These are phyloP conservation scores for Aureobasidium sp. DNA, from an alignment of 2,329 filamentous ascomycete species.

Conservation along the genomic window DNA sequence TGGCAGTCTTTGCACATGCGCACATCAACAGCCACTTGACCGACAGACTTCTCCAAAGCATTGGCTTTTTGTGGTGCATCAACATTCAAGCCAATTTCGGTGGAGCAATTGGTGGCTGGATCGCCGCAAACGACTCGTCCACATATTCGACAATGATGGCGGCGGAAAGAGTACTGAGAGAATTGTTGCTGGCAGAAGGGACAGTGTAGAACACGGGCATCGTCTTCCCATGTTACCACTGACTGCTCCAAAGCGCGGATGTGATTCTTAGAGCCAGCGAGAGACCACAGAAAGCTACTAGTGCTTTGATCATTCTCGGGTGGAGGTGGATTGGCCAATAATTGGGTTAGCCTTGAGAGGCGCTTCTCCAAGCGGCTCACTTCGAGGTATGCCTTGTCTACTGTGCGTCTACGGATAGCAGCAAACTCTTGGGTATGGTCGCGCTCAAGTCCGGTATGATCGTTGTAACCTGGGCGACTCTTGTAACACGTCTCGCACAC, in stretches of 20 bases:
- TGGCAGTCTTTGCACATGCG: constrained; percentile 91
- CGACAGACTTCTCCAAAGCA: constrained; percentile 34
- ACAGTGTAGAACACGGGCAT: constrained; percentile 68
- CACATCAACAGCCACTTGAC: constrained; percentile 64
- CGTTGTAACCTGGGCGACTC: constrained; percentile 89
- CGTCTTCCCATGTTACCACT: constrained; percentile 92
- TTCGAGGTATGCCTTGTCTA: constrained; percentile 81
- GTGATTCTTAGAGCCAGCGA: constrained; percentile 52
- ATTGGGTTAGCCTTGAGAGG: constrained; percentile 77
- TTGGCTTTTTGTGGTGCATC: constrained; percentile 37
- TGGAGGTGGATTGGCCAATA: constrained; percentile 67
- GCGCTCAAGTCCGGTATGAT: constrained; percentile 52
- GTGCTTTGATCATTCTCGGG: constrained; percentile 46
- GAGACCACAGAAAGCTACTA: constrained; percentile 47
- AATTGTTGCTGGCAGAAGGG: constrained; percentile 97
- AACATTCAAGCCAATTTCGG: constrained; percentile 73
- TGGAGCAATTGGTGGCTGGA: constrained; percentile 72
- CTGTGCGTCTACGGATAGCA: constrained; percentile 61
- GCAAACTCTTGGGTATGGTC: constrained; percentile 68
- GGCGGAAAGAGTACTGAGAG: constrained; percentile 80
- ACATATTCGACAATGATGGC: constrained; percentile 92
- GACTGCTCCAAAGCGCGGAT: constrained; percentile 76
- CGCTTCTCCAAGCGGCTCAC: constrained; percentile 85
- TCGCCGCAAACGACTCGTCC: constrained; percentile 91
- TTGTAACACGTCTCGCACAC: constrained; percentile 99